phyloP scores from a whole-genome alignment of 1,139 yeast genomes.

The Hansenula anomala region DNA sequence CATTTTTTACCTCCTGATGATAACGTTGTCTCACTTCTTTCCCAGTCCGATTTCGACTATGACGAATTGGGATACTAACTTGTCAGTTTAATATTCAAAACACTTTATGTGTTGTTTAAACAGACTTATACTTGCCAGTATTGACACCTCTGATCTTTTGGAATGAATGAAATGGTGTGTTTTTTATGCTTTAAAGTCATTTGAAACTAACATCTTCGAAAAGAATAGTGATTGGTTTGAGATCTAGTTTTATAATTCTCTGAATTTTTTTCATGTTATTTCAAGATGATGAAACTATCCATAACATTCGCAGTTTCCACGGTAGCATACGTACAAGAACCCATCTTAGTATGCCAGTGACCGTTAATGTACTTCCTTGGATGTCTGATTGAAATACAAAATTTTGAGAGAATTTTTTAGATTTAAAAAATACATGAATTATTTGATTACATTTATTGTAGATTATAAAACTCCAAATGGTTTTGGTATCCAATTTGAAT shows the following conservation, averaged over 20 bases:
- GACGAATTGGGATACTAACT: conserved; percentile 68
- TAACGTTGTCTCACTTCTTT: conserved; percentile 58
- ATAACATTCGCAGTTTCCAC: conserved; percentile 95
- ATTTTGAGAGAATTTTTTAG: too few species aligned
- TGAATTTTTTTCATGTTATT: conserved; percentile 5
- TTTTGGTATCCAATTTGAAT: conserved; percentile 36
- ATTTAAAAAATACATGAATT: not conserved
- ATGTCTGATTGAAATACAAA: conserved; percentile 43
- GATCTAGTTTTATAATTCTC: conserved; percentile 1
- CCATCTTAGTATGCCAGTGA: conserved; percentile 81
- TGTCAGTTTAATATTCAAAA: conserved; percentile 23
- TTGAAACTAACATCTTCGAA: not conserved
- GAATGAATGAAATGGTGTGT: not conserved
- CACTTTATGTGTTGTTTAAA: conserved; percentile 15
- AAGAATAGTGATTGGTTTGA: not conserved
- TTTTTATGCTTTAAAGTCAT: too few species aligned
- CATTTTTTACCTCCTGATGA: too few species aligned
- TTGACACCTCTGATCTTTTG: conserved; percentile 42
- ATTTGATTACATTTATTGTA: too few species aligned
- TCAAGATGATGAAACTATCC: conserved; percentile 68
- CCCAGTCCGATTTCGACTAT: conserved; percentile 90
- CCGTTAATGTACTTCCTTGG: conserved; percentile 66
- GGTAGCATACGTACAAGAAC: conserved; percentile 80
- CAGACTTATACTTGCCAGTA: conserved; percentile 87
- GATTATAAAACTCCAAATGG: conserved; percentile 38